These are phyloP conservation scores for Piromyces sp. DNA, from an alignment of 192 early-diverging fungal species.

Conservation along the genomic window DNA sequence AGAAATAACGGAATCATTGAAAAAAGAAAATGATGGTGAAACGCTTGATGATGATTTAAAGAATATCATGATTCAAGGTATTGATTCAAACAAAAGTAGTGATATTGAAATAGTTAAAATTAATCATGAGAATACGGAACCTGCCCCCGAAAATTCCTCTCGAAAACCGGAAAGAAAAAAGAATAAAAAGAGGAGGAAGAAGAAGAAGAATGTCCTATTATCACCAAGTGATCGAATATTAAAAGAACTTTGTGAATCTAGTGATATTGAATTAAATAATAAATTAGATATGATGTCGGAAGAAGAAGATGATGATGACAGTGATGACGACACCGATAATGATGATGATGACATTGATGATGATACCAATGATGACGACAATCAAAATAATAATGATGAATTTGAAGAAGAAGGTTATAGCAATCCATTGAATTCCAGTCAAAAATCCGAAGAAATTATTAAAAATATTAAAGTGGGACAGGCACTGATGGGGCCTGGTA, in stretches of 20 bases:
- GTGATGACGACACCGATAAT: neutral
- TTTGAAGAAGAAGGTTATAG: no score
- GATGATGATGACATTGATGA: neutral
- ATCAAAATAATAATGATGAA: neutral
- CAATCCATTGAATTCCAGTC: neutral
- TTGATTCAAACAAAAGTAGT: neutral
- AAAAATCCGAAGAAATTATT: neutral
- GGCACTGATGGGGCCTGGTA: neutral
- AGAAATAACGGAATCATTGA: neutral
- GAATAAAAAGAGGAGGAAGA: neutral
- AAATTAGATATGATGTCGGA: no score
- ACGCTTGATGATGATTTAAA: neutral
- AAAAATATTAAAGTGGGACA: neutral
- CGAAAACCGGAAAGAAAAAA: neutral
- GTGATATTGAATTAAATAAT: neutral
- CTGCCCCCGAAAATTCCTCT: no score
- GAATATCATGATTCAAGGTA: neutral
- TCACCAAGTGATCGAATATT: neutral
- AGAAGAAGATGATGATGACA: neutral
- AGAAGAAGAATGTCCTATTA: neutral
- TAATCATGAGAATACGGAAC: no score
- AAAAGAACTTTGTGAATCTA: neutral
- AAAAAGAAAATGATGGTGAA: neutral
- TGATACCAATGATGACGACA: neutral
- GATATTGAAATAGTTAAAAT: neutral